Conservation (phyloP, 768 basidiomycete species). For the Coprinopsis strossmayeri region DNA sequence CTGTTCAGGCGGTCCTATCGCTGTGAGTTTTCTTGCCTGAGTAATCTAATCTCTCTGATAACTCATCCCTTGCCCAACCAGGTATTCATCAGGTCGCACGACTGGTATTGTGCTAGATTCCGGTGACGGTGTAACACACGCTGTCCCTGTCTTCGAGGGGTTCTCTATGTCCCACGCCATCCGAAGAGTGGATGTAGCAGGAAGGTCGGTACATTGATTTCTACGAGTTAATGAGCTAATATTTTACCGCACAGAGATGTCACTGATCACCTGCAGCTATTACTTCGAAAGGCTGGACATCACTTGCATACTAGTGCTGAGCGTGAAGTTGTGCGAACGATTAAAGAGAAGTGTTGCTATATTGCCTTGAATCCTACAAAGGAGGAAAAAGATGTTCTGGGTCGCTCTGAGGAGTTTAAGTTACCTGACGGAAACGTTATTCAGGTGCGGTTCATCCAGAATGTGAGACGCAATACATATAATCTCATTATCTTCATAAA, state of each 20-base stretch:
- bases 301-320: slow-evolving; percentile 96
- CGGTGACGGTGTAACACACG: slow-evolving; percentile 97
- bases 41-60: slow-evolving; percentile 6
- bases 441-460: slow-evolving; percentile 44
- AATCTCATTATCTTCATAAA: slow-evolving; percentile 25
- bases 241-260: slow-evolving; percentile 61
- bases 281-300: slow-evolving; percentile 91
- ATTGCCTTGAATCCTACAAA: slow-evolving; percentile 87
- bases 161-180: slow-evolving; percentile 99
- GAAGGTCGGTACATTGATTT: slow-evolving; percentile 50
- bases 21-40: slow-evolving; percentile 47
- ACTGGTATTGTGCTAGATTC: slow-evolving; percentile 99
- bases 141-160: slow-evolving; percentile 97
- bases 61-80: slow-evolving; percentile 24
- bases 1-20: slow-evolving; percentile 94
- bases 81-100: slow-evolving; percentile 96
- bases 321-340: slow-evolving; percentile 91
- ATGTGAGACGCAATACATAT: slow-evolving; percentile 8
- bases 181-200: slow-evolving; percentile 91
- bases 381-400: slow-evolving; percentile 86
- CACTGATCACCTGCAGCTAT: slow-evolving; percentile 90
- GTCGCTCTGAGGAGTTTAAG: slow-evolving; percentile 80
- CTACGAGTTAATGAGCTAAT: slow-evolving; percentile 3
- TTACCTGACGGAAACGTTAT: slow-evolving; percentile 94
- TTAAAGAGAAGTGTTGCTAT: slow-evolving; percentile 99